These are phyloP conservation scores for Dothidotthia symphoricarpi DNA, from an alignment of 2,329 filamentous ascomycete genomes.

Conservation along the genomic window DNA sequence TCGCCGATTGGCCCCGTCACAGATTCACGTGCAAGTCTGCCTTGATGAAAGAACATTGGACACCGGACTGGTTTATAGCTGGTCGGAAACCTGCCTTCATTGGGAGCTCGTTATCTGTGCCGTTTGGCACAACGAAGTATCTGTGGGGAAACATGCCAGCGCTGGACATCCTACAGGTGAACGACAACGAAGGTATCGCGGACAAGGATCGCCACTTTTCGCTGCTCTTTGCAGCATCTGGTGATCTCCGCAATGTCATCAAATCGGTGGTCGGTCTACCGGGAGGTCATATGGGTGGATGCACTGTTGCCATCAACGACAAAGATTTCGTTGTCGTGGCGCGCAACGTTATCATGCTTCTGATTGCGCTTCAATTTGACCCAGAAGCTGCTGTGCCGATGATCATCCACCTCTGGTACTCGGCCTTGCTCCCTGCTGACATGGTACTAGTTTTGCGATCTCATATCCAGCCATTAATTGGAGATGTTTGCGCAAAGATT, in stretches of 20 bases:
- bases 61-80: constrained; percentile 31
- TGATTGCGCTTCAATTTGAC: constrained; percentile 31
- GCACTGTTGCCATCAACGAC: constrained; percentile 44
- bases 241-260: constrained; percentile 47
- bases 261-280: constrained; percentile 42
- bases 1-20: constrained; percentile 3
- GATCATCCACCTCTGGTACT: constrained; percentile 52
- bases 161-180: constrained; percentile 40
- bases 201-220: constrained; percentile 15
- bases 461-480: constrained; percentile 32
- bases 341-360: constrained; percentile 44
- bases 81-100: constrained; percentile 27
- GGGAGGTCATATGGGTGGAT: constrained; percentile 15
- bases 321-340: constrained; percentile 40
- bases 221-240: constrained; percentile 47
- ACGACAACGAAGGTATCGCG: constrained; percentile 28
- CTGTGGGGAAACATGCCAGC: constrained; percentile 48
- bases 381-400: constrained; percentile 23
- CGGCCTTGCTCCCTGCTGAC: constrained; percentile 32
- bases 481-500: constrained; percentile 38
- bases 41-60: constrained; percentile 10
- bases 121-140: constrained; percentile 6
- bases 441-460: constrained; percentile 23
- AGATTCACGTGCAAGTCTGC: constrained; percentile 2
- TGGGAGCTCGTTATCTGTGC: neutral